Evolutionary conservation across 345 rosid genomes (phyloP).

Genomic region (Moringa oleifera): DNA sequence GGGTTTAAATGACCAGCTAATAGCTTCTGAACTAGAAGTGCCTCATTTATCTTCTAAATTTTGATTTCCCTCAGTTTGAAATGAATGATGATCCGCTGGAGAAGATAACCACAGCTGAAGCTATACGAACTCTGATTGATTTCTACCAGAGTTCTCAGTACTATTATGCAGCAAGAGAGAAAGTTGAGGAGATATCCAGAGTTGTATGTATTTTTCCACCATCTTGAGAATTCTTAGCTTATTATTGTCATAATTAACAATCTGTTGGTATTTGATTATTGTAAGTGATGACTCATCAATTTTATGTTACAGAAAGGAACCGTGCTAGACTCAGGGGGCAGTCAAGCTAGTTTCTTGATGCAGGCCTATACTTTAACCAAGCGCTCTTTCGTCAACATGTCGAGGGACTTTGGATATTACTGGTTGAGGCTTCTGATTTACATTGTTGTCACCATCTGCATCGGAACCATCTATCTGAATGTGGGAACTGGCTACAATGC

Average conservation of each 20-base stretch:
- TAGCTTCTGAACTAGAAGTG: too few relatives aligned
- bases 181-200: slow-evolving; percentile 79
- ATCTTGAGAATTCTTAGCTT: too few relatives aligned
- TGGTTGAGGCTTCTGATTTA: slow-evolving; percentile 93
- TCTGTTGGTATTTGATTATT: too few relatives aligned
- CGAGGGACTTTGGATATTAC: slow-evolving; percentile 93
- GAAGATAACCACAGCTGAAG: slow-evolving; percentile 79
- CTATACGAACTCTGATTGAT: slow-evolving; percentile 54
- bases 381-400: slow-evolving; percentile 90
- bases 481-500: slow-evolving; percentile 82
- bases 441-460: slow-evolving; percentile 73
- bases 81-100: slow-evolving; percentile 75
- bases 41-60: neutral
- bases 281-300: too few relatives aligned
- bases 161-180: slow-evolving; percentile 52
- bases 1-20: too few relatives aligned
- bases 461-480: slow-evolving; percentile 82
- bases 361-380: slow-evolving; percentile 77
- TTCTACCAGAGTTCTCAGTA: slow-evolving; percentile 68
- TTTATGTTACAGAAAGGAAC: slow-evolving; percentile 68
- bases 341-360: slow-evolving; percentile 91
- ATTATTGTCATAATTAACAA: too few relatives aligned
- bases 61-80: slow-evolving; percentile 45
- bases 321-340: slow-evolving; percentile 84
- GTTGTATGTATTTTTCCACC: slow-evolving; percentile 28